Evolutionary conservation across 768 basidiomycete genomes (phyloP), one percentile per base, ranked within the genome.

Genomic region (Solioccasus polychromus): DNA sequence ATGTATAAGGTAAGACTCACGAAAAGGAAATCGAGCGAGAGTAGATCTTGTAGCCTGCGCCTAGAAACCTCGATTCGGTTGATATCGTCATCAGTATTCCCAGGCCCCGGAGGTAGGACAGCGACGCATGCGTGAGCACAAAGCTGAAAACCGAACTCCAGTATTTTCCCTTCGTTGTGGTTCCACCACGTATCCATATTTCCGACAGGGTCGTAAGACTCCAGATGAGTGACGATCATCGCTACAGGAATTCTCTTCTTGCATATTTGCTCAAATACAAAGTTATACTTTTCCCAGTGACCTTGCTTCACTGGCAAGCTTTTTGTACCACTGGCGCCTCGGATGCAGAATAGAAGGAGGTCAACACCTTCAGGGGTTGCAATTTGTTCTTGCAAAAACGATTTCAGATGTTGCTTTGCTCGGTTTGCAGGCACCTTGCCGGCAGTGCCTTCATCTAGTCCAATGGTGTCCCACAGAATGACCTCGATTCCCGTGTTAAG

Each of bases 141-240:
- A 19, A 71, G 60, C 20, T 53, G 39, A 48, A 75, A 70, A 7
- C 58, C 57, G 25, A 67, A 46, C 15, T 39, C 23, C 17, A 40
- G 52, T 49, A 71, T 64, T 4, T 35, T 38, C 9, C 19, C 36
- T 36, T 64, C 43, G 35, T 66, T 71, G 35, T 51, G 31, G 9
- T 39, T 34, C 69, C 69, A 73, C 73, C 72, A 74, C 40, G 45
- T 34, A 8, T 64, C 55, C 58, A 68, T 69, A 17, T 59, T 58
- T 8, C 53, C 51, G 31, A 52, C 45, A 0, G 48, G 48, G 11
- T 64, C 38, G 35, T 55, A 55, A 8, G 54, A 60, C 44, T 66
- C 66, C 5, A 69, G 47, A 17, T 59, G 39, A 2, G 61, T 68
- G 38, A 61, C 54, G 12, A 66, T 36, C 23, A 58, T 35, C 4